phyloP scores from a whole-genome alignment of 352 stramenopile species.

The Globisporangium lucens region DNA sequence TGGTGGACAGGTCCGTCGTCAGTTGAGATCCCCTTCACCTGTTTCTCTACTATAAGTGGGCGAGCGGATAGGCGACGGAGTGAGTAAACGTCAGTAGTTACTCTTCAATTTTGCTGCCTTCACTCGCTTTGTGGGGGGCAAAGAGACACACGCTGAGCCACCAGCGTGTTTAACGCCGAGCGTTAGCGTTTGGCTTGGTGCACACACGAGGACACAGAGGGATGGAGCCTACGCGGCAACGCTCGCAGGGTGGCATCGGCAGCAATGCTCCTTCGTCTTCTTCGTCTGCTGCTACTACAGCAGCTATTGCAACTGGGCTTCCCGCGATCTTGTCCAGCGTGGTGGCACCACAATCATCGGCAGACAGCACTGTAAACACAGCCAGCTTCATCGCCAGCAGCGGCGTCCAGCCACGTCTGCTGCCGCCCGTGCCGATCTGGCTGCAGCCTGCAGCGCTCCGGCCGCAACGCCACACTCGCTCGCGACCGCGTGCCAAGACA shows the following conservation, averaged over 20 bases:
- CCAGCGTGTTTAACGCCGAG: too few species aligned
- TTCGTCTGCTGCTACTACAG: neutral
- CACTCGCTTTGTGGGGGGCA: too few species aligned
- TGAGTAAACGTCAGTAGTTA: too few species aligned
- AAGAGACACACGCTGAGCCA: too few species aligned
- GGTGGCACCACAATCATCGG: neutral
- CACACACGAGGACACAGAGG: too few species aligned
- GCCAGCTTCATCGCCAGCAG: neutral
- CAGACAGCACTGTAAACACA: neutral
- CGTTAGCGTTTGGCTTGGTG: too few species aligned
- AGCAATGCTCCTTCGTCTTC: neutral
- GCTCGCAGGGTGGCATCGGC: too few species aligned
- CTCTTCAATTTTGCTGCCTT: too few species aligned
- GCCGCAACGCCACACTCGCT: neutral
- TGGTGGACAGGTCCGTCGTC: too few species aligned
- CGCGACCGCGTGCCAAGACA: slow-evolving; percentile 4
- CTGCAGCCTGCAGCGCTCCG: neutral
- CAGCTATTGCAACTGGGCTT: neutral
- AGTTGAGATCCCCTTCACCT: too few species aligned
- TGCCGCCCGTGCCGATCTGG: slow-evolving; percentile 3
- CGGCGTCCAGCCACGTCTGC: neutral
- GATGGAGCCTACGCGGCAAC: neutral
- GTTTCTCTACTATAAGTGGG: too few species aligned
- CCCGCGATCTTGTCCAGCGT: neutral
- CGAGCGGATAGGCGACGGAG: too few species aligned